These are phyloP conservation scores for Gastrolobium villosum DNA, from an alignment of 306 rosid species.

Conservation along the genomic window DNA sequence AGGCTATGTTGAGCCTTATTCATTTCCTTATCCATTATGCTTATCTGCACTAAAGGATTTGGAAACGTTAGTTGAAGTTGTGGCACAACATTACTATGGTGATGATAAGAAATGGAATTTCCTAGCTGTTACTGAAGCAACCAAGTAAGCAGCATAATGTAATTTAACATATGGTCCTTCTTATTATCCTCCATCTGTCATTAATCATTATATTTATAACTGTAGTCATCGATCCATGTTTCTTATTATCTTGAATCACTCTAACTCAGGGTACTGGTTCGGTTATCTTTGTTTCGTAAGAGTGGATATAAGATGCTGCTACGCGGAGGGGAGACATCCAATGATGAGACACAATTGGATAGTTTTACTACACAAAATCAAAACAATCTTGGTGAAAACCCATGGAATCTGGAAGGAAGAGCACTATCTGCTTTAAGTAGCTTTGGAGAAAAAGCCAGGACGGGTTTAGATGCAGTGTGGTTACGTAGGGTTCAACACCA, in stretches of 20 bases:
- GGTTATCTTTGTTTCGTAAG: conserved; percentile 81
- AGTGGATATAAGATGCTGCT: conserved; percentile 94
- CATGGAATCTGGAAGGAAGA: conserved; percentile 83
- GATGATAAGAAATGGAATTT: conserved; percentile 94
- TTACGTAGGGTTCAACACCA: conserved; percentile 69
- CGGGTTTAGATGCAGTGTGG: conserved; percentile 67
- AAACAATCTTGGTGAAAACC: conserved; percentile 56
- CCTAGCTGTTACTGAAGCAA: conserved; percentile 87
- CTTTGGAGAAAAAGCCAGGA: conserved; percentile 85
- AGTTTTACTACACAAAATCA: conserved; percentile 54
- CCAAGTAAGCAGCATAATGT: conserved; percentile 70
- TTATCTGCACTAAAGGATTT: conserved; percentile 91
- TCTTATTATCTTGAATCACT: conserved; percentile 49
- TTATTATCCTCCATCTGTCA: conserved; percentile 39
- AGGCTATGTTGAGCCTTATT: conserved; percentile 58
- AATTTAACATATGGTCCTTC: conserved; percentile 33
- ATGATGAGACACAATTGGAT: conserved; percentile 53
- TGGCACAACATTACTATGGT: conserved; percentile 86
- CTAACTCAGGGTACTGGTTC: conserved; percentile 77
- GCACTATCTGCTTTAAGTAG: conserved; percentile 84
- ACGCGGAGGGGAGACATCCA: conserved; percentile 81
- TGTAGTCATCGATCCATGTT: conserved; percentile 23
- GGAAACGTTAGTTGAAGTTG: conserved; percentile 94
- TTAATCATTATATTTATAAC: conserved; percentile 4
- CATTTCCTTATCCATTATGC: conserved; percentile 85